Percentiles rank a stretch among this genome's conserved stretches.
phyloP scores from a whole-genome alignment of 108 stramenopile species.

The Pseudonitzschia multiseries region DNA sequence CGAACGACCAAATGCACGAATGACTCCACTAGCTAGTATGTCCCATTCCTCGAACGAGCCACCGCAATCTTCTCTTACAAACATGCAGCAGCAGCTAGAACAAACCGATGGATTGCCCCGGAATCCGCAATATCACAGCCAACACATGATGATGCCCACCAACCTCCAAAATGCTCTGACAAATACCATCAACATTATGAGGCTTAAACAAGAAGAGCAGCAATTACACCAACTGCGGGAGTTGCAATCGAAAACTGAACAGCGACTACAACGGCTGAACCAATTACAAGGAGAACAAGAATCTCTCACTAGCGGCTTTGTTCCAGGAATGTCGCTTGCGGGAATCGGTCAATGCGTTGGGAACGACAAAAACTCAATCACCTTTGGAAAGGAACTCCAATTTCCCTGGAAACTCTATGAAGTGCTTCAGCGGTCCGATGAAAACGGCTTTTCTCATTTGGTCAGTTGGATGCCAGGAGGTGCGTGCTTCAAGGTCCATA shows the following conservation, averaged over 20 bases:
- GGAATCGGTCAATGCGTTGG: background rate
- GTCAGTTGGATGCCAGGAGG: conserved; percentile 47
- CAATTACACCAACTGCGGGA: background rate
- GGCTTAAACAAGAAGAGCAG: background rate
- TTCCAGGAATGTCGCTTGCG: background rate
- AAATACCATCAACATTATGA: background rate
- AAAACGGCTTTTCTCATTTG: conserved; percentile 24
- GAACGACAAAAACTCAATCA: conserved; percentile 14
- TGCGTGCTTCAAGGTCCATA: conserved; percentile 58
- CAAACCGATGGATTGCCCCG: background rate
- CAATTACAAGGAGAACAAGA: background rate
- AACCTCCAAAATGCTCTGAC: background rate
- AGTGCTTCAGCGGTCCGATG: conserved; percentile 31
- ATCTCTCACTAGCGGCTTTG: background rate
- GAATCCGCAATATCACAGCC: background rate
- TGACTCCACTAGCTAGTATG: background rate
- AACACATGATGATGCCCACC: background rate
- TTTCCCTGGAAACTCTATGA: conserved; percentile 46
- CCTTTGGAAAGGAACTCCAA: conserved; percentile 32
- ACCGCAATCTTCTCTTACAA: background rate
- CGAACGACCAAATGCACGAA: background rate
- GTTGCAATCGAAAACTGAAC: background rate
- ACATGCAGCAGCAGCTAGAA: background rate
- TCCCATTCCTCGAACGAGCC: background rate
- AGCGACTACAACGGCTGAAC: background rate